These are phyloP conservation scores for Coemansia sp. DNA, from an alignment of 192 early-diverging fungal genomes.

Conservation along the genomic window DNA sequence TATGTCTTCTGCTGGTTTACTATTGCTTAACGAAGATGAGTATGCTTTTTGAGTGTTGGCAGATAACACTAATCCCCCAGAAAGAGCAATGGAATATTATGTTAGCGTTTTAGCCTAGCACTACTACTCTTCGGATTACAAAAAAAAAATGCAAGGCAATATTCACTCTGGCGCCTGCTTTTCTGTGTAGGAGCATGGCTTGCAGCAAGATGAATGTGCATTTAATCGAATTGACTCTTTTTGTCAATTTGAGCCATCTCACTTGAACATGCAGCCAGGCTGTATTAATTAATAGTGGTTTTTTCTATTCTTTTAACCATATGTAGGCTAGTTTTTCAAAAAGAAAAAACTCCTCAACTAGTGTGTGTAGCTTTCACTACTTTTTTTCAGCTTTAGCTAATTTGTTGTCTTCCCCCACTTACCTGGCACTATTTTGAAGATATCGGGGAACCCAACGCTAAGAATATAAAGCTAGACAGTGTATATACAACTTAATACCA, in stretches of 20 bases:
- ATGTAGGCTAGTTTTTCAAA: background rate
- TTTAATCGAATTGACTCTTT: background rate
- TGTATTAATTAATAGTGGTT: background rate
- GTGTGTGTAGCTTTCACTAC: background rate
- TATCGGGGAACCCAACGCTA: background rate
- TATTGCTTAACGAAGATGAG: background rate
- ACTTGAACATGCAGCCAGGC: background rate
- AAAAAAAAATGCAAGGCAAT: background rate
- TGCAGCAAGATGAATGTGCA: background rate
- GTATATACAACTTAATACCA: background rate
- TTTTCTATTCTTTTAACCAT: background rate
- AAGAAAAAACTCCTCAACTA: background rate
- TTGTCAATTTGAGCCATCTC: background rate
- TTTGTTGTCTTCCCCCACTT: background rate
- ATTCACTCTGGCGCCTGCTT: background rate
- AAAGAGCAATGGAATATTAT: background rate
- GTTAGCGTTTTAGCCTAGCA: background rate
- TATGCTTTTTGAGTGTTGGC: background rate
- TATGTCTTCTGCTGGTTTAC: background rate
- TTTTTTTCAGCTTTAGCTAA: background rate
- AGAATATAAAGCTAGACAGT: background rate
- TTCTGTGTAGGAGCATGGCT: background rate
- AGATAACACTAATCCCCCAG: background rate
- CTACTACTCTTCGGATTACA: background rate
- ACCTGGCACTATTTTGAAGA: background rate